Base-by-base conservation (phyloP, 768 basidiomycete species). In the Termitomyces sp. region DNA sequence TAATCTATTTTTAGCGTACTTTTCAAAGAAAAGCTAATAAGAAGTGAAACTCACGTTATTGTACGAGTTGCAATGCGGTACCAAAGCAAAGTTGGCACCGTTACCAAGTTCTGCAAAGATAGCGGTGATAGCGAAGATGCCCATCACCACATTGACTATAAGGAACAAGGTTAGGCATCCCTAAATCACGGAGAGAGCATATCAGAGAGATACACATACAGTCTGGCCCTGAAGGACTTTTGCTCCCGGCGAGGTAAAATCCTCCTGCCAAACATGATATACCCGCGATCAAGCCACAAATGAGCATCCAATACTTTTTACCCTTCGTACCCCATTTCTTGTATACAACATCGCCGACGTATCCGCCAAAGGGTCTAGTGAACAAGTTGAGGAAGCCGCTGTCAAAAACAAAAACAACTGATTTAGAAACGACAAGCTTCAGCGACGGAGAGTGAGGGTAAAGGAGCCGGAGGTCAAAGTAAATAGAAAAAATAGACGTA, bases 331-430 rank as follows among this genome's bases (percentile, higher is more conserved):
- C 80, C 46, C 68, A 77, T 47, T 57, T 64, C n/a, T 63, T 60
- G 69, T 83, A 83, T 1, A 79, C 56, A 10, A 68, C 47, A 63
- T 83, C 82, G 6, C 78, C 81, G 12, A 79, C 44, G 62, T 74
- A 80, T 5, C 82, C 82, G 26, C 80, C 79, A 2, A 79, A 56
- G 0, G 82, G 81, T 6, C 84, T 76, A 0, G 79, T 77, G 57
- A 82, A 63, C 40, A 84, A 39, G 64, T 85, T 85, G 44, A 84
- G 64, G 56, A 85, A 72, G 4, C 84, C 82, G 56, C 66, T 69
- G 53, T 60, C 73, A 68, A 56, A 27, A 14, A 52, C 30, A 27
- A 10, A 40, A 22, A 27, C 9, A 1, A 26, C 27, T 5, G n/a
- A n/a, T n/a, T n/a, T n/a, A n/a, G n/a, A n/a, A n/a, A n/a, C n/a